Percentiles rank a stretch among this genome's conserved stretches.
These are phyloP conservation scores for Ballota nigra DNA, from an alignment of 257 asterid species.

Conservation along the genomic window DNA sequence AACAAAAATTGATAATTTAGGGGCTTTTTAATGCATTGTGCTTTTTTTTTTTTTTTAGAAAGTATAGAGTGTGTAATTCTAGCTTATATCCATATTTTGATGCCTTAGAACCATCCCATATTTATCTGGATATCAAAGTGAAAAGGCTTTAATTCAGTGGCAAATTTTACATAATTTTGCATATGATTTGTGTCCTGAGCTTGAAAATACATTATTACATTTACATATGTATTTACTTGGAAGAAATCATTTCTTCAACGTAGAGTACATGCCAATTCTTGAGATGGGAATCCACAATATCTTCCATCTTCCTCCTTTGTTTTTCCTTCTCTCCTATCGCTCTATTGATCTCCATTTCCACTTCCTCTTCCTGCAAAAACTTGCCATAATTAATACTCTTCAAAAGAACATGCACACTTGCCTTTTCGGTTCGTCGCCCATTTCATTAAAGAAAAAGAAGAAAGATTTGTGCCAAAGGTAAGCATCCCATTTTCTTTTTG, in stretches of 20 bases:
- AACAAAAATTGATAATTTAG: no score
- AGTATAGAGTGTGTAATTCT: constrained; percentile 29
- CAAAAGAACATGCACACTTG: no score
- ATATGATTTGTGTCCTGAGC: background rate
- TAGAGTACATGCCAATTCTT: constrained; percentile 40
- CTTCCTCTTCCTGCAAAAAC: constrained; percentile 31
- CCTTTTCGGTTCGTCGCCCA: no score
- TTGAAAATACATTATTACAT: background rate
- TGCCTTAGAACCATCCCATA: constrained; percentile 9
- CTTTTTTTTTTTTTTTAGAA: no score
- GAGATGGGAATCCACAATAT: constrained; percentile 44
- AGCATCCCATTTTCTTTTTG: no score
- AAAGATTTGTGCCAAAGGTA: no score
- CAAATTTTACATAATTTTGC: background rate
- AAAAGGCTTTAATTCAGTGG: background rate
- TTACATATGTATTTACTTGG: background rate
- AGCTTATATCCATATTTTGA: constrained; percentile 30
- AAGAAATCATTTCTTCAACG: constrained; percentile 27
- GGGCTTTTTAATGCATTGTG: no score
- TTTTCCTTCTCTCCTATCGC: constrained; percentile 33
- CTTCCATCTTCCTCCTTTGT: constrained; percentile 44
- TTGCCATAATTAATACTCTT: background rate
- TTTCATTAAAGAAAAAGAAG: no score
- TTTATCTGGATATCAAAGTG: background rate
- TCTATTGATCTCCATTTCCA: constrained; percentile 31